These are phyloP conservation scores for Citeromyces nyonsensis DNA, from an alignment of 805 yeast genomes.

Conservation along the genomic window DNA sequence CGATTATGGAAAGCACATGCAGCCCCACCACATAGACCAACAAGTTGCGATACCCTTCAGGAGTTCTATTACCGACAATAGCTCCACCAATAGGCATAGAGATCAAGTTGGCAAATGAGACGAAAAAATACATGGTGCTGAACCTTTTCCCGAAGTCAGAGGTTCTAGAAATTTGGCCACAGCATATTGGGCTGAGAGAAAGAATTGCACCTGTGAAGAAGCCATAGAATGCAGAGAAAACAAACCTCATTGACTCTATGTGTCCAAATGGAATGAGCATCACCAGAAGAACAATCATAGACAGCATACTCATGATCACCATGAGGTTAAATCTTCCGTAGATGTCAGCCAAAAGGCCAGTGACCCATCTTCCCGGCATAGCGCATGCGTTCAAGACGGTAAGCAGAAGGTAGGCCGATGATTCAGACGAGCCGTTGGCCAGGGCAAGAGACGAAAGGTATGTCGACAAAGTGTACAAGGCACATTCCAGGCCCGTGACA, in stretches of 20 bases:
- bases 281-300: conserved; percentile 27
- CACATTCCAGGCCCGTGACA: conserved; percentile 4
- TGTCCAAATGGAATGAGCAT: conserved; percentile 54
- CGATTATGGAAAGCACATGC: background rate
- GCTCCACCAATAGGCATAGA: conserved; percentile 16
- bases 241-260: conserved; percentile 21
- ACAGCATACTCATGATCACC: conserved; percentile 17
- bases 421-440: too few relatives aligned
- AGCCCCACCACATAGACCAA: conserved; percentile 19
- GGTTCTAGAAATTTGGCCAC: conserved; percentile 38
- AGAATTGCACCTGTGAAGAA: conserved; percentile 41
- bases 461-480: conserved; percentile 4
- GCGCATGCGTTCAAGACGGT: conserved; percentile 22
- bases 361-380: conserved; percentile 30
- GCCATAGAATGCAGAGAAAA: conserved; percentile 36
- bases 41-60: conserved; percentile 17
- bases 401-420: conserved; percentile 1
- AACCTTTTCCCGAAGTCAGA: conserved; percentile 50
- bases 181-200: conserved; percentile 45
- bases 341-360: conserved; percentile 29
- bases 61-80: conserved; percentile 16
- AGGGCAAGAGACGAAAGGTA: conserved; percentile 4
- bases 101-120: conserved; percentile 16
- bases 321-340: conserved; percentile 33
- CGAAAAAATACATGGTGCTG: conserved; percentile 34